Evolutionary conservation across 2,329 filamentous ascomycete genomes (phyloP).

Genomic region (Stachybotrys chlorohalonatus): DNA sequence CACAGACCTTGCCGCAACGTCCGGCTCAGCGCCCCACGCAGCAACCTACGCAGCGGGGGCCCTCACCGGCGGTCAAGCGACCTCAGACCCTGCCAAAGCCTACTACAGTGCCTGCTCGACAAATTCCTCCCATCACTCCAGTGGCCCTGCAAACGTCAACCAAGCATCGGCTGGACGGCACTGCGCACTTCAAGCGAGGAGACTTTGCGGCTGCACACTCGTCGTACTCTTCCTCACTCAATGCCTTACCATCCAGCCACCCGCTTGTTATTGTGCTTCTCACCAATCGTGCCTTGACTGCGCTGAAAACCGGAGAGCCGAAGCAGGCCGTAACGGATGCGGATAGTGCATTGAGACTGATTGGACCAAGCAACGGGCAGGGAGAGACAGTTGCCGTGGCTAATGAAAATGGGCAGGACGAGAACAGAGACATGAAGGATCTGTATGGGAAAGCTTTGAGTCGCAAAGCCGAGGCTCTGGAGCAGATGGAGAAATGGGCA

Average conservation of each 20-base stretch:
- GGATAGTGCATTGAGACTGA: constrained; percentile 68
- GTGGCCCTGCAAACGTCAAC: constrained; percentile 66
- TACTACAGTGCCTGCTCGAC: constrained; percentile 41
- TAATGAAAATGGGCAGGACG: constrained; percentile 44
- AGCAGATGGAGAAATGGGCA: constrained; percentile 89
- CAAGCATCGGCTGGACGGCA: constrained; percentile 69
- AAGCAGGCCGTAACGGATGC: constrained; percentile 81
- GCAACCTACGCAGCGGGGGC: constrained; percentile 21
- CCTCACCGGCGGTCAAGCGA: constrained; percentile 25
- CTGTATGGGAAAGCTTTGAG: constrained; percentile 90
- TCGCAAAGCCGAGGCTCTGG: constrained; percentile 89
- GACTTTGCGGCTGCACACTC: constrained; percentile 83
- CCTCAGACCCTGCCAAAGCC: constrained; percentile 6
- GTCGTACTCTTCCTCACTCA: constrained; percentile 70
- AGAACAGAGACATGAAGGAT: constrained; percentile 78
- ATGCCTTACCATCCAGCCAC: constrained; percentile 65
- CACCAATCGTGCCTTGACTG: constrained; percentile 83
- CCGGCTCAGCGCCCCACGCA: constrained; percentile 27
- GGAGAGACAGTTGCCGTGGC: constrained; percentile 68
- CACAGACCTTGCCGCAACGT: constrained; percentile 25
- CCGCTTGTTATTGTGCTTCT: constrained; percentile 82
- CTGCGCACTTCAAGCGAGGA: constrained; percentile 85
- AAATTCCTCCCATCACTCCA: constrained; percentile 58
- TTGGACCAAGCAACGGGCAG: constrained; percentile 70
- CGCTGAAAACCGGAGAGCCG: constrained; percentile 83